Evolutionary conservation across 352 stramenopile species (phyloP), one percentile per base, ranked within the genome.

Genomic region (Saprolegnia diclina): DNA sequence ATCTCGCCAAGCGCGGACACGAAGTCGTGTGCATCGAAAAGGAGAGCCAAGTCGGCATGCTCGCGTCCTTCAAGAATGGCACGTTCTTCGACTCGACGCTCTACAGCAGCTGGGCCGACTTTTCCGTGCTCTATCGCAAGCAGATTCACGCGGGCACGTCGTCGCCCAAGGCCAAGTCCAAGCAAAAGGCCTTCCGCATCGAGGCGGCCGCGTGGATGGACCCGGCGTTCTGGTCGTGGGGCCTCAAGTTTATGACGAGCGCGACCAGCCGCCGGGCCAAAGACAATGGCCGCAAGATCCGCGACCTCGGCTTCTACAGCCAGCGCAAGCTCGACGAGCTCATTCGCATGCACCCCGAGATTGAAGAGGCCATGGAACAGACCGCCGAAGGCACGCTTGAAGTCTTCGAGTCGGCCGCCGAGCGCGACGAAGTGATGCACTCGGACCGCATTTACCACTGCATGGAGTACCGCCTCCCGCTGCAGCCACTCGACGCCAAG

Each of bases 1-100:
- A 91, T 71, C 75, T 94, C 24, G 84, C 84, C 48, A 91, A 89
- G 64, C 84, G 90, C 59, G 87, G 87, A 67, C 87, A 94, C 64
- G 87, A 94, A 68, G 87, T 94, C 55, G 73, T 94, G 6, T 94
- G 87, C 52, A 86, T 94, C 14, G 87, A 94, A 66, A 92, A 92
- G 59, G 87, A 94, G 61, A 69, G 77, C n/a, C 72, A 72, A 14
- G 87, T 93, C 16, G 87, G 83, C 19, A 94, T 83, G 21, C 85
- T 93, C 71, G 83, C 88, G 55, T 92, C 82, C 62, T 81, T 83
- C 16, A 92, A 85, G 74, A 91, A 94, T 59, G 83, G 83, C 21
- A 85, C 85, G 7, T 93, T 94, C 72, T 70, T 94, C 22, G 87
- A 94, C 64, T 86, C 87, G 35, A 79, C 87, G 32, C 73, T 94